Percentiles rank a stretch among this genome's conserved stretches.
phyloP scores from a whole-genome alignment of 2,329 filamentous ascomycete species.

The Trichoderma sp. region DNA sequence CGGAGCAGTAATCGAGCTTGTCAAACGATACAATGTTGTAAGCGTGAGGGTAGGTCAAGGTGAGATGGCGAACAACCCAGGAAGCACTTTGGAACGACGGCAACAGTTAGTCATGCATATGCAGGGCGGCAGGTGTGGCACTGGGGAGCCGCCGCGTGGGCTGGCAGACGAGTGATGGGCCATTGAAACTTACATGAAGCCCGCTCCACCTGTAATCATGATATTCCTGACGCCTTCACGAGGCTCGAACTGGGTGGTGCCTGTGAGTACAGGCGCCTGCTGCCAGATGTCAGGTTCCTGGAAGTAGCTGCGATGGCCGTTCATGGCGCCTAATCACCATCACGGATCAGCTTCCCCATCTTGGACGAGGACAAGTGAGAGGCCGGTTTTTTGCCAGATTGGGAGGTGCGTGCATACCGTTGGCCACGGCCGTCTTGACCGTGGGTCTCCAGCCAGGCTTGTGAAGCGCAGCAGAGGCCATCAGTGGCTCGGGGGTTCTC shows the following conservation, averaged over 20 bases:
- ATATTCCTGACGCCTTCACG: conserved; percentile 73
- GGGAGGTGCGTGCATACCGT: conserved; percentile 25
- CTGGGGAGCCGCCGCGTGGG: background rate
- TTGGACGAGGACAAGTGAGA: background rate
- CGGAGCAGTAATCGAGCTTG: conserved; percentile 81
- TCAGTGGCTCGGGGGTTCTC: background rate
- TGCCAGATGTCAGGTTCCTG: conserved; percentile 69
- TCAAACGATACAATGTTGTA: conserved; percentile 84
- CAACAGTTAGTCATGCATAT: background rate
- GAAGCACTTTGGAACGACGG: conserved; percentile 60
- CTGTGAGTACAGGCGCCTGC: conserved; percentile 68
- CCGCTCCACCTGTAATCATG: conserved; percentile 80
- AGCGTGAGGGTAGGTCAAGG: conserved; percentile 68
- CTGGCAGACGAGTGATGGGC: background rate
- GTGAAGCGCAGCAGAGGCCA: conserved; percentile 8
- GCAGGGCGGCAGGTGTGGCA: background rate
- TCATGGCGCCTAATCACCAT: conserved; percentile 29
- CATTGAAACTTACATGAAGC: conserved; percentile 70
- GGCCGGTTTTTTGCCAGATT: background rate
- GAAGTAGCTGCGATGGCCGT: conserved; percentile 47
- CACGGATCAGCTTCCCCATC: conserved; percentile 20
- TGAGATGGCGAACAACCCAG: conserved; percentile 79
- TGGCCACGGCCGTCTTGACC: conserved; percentile 21
- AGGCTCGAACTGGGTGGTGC: conserved; percentile 70
- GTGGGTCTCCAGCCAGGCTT: conserved; percentile 19